Evolutionary conservation across 2,329 filamentous ascomycete species (phyloP).

Genomic region (Xylariales sp.): DNA sequence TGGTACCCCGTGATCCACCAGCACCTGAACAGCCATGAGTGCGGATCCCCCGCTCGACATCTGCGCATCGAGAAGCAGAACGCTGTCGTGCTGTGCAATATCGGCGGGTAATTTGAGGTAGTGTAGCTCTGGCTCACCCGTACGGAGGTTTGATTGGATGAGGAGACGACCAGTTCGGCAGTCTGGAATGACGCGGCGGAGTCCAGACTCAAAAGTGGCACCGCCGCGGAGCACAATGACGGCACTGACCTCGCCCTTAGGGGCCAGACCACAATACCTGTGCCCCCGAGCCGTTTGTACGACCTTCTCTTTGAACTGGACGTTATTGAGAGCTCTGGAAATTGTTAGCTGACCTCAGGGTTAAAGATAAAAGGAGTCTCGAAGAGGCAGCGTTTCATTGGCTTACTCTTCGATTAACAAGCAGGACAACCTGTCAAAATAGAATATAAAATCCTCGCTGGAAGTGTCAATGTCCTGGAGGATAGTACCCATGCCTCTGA

Average conservation of each 20-base stretch:
- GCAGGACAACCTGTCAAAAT: slow-evolving; percentile 86
- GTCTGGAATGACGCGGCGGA: slow-evolving; percentile 88
- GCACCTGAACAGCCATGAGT: slow-evolving; percentile 93
- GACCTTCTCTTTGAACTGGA: slow-evolving; percentile 59
- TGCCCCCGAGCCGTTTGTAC: slow-evolving; percentile 69
- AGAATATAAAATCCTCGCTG: slow-evolving; percentile 93
- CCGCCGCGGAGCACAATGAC: slow-evolving; percentile 87
- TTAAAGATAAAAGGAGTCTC: not conserved
- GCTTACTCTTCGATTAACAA: slow-evolving; percentile 73
- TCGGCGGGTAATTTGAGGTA: slow-evolving; percentile 76
- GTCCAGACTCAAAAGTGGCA: slow-evolving; percentile 78
- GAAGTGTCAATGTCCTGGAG: slow-evolving; percentile 74
- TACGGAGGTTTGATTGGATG: slow-evolving; percentile 82
- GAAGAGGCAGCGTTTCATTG: not conserved
- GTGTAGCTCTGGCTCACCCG: slow-evolving; percentile 88
- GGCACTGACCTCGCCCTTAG: slow-evolving; percentile 72
- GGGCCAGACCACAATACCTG: slow-evolving; percentile 65
- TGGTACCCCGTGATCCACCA: slow-evolving; percentile 86
- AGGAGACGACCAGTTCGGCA: slow-evolving; percentile 84
- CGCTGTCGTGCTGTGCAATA: slow-evolving; percentile 70
- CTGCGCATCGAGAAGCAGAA: slow-evolving; percentile 85
- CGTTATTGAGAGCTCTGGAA: slow-evolving; percentile 67
- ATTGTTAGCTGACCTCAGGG: not conserved
- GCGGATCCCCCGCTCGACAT: slow-evolving; percentile 85
- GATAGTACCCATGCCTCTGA: slow-evolving; percentile 85